Base-by-base conservation (phyloP, 495 filamentous ascomycete genomes). In the Penicillium mononematosum region DNA sequence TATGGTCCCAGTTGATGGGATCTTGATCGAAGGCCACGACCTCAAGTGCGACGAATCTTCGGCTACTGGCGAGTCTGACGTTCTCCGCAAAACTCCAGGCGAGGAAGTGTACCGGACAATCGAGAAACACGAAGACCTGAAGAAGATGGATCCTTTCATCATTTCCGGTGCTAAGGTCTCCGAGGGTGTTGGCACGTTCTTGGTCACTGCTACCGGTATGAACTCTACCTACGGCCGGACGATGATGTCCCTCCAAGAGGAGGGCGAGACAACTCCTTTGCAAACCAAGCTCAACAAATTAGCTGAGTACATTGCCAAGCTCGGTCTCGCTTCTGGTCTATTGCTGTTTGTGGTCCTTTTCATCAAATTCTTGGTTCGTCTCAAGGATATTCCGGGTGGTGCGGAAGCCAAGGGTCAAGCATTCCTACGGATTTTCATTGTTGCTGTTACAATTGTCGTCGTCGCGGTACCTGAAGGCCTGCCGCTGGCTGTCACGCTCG, bases 391-490 rank as follows among this genome's bases (percentile, higher is more conserved):
- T 19, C 52, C 70, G 7, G 66, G 64, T 10, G 75, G 82, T 9
- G 81, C 91, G 1, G 81, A 87, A 3, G 72, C 85, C 53, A 97
- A 98, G 71, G 92, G 90, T 3, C 91, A 93, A 65, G 72, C 85
- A 49, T 98, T 98, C 74, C 80, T 98, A 56, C 82, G 88, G 53
- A 96, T 97, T 60, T 93, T 98, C 65, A 96, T 98, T 58, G 90
- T 96, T 27, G 89, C 93, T 22, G 90, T 98, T 54, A 98, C 92
- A 6, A 88, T 98, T 56, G 89, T 98, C 55, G 93, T 97, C 17
- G 93, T 98, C 22, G 93, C 93, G 29, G 91, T 98, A 12, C 93
- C 93, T 3, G 93, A 98, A 75, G 93, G 93, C 20, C 74, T 98
- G 45, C 93, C 93, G 16, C 79, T 98, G 38, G 93, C 93, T 48